Percentiles rank a stretch among this genome's conserved stretches.
Conservation (phyloP, 2,329 filamentous ascomycete genomes). For the Diaporthe aspalathi region DNA sequence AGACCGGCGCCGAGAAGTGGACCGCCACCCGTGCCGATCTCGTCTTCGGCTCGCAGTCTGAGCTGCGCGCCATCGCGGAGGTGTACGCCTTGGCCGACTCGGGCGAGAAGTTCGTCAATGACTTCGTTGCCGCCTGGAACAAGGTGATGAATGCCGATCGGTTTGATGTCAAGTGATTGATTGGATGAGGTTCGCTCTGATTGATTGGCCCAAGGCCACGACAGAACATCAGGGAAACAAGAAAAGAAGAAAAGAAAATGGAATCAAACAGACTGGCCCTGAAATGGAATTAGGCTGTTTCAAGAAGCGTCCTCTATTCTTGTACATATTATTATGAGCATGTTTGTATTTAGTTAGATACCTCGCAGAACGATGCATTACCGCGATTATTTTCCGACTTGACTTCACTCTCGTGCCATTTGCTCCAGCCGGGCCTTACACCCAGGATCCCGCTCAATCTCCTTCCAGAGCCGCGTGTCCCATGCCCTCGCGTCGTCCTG, state of each 20-base stretch:
- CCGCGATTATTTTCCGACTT: not conserved
- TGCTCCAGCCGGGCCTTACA: not conserved
- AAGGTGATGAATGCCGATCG: conserved; percentile 82
- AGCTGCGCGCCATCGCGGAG: conserved; percentile 77
- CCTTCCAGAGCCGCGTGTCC: conserved; percentile 68
- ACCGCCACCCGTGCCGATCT: conserved; percentile 76
- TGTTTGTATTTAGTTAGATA: conserved; percentile 17
- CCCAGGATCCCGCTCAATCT: conserved; percentile 63
- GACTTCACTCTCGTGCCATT: not conserved
- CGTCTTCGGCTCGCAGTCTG: conserved; percentile 78
- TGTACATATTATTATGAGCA: conserved; percentile 24
- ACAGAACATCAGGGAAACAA: no score
- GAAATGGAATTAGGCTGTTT: not conserved
- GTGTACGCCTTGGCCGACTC: conserved; percentile 73
- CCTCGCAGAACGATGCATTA: conserved; percentile 7
- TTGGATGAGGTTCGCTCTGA: not conserved
- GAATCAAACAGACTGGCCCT: not conserved
- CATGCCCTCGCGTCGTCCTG: conserved; percentile 56
- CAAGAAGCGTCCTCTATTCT: conserved; percentile 10
- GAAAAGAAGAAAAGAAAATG: not conserved
- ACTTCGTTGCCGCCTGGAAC: conserved; percentile 77
- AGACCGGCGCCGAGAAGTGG: conserved; percentile 74
- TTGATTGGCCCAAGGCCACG: not conserved
- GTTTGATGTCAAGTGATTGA: conserved; percentile 61
- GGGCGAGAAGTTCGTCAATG: conserved; percentile 73